A percentile compares a stretch with the other conserved stretches of the same genome.
Conservation (phyloP, 2,329 filamentous ascomycete species). For the Neonectria ditissima region DNA sequence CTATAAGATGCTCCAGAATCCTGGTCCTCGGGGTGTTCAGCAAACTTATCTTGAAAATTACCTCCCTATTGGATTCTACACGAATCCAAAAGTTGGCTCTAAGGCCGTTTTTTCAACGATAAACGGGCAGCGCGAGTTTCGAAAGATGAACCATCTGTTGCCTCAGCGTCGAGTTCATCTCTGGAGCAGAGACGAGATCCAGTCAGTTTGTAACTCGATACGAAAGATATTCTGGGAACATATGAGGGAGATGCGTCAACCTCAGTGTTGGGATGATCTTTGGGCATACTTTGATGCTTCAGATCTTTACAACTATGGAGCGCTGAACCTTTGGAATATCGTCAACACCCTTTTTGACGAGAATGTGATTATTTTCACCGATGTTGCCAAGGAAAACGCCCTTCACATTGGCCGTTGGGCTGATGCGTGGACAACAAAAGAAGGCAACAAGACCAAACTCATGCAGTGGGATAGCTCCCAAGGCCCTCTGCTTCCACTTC, state of each 20-base stretch:
- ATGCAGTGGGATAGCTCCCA: conserved; percentile 44
- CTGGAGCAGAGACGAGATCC: conserved; percentile 56
- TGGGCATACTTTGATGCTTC: conserved; percentile 61
- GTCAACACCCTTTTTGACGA: conserved; percentile 56
- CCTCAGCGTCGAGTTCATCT: conserved; percentile 48
- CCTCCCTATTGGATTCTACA: conserved; percentile 54
- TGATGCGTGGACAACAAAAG: conserved; percentile 50
- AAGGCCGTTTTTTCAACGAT: conserved; percentile 56
- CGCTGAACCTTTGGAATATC: conserved; percentile 62
- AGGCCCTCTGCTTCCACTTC: conserved; percentile 44
- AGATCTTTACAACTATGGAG: conserved; percentile 61
- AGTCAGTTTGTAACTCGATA: conserved; percentile 53
- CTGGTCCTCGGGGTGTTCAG: conserved; percentile 39
- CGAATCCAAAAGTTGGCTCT: conserved; percentile 45
- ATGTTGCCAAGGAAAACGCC: conserved; percentile 41
- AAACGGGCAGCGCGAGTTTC: conserved; percentile 46
- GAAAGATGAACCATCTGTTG: conserved; percentile 44
- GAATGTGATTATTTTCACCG: conserved; percentile 50
- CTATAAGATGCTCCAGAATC: conserved; percentile 50
- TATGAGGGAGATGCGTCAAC: conserved; percentile 50
- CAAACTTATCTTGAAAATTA: conserved; percentile 52
- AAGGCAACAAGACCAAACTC: conserved; percentile 49
- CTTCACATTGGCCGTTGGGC: conserved; percentile 51
- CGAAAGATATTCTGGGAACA: conserved; percentile 51
- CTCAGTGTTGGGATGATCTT: conserved; percentile 54